Base-by-base conservation (phyloP, 306 rosid genomes). In the Cicer chorassanicum region DNA sequence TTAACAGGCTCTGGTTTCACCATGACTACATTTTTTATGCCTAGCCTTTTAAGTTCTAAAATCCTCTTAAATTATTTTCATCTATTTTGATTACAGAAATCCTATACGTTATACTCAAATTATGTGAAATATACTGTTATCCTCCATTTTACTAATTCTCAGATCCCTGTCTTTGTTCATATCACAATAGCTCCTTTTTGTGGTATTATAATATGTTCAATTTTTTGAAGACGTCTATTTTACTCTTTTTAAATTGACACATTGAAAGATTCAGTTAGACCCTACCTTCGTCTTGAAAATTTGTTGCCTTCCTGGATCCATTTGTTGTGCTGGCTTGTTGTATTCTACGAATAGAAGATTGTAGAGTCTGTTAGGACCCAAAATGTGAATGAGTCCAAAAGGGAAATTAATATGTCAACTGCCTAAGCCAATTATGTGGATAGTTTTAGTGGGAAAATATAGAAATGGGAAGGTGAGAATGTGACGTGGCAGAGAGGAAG, bases 1-100 rank as follows among this genome's bases (percentile, higher is more conserved):
- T 71, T 13, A 3, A 29, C 1, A 38, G 62, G 63, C 21, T 60
- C 54, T 48, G 57, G 41, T 80, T 83, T 65, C 77, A 53, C 75
- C 46, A 11, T 44, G 78, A 19, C 60, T 16, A 21, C 21, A 24
- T 8, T 18, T 18, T 61, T 38, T 57, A 46, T 55, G 18, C 49
- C 38, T 76, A 43, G 68, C 59, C 41, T 76, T 76, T 18, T 65
- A 66, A 43, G 44, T 29, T 76, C 4, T 10, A 67, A 55, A 65
- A 41, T 75, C 6, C 40, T 56, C 49, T 46, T 49, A 7, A 49
- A 38, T 78, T 39, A 77, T 15, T 65, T 56, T 45, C 53, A 19
- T 55, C 40, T 13, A 18, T 64, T 38, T 65, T 7, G 14, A 12
- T 38, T 56, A 39, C 14, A 15, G 41, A 73, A 38, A 46, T 57